Conservation (phyloP, 2,329 filamentous ascomycete species). For the Exserohilum turcica region DNA sequence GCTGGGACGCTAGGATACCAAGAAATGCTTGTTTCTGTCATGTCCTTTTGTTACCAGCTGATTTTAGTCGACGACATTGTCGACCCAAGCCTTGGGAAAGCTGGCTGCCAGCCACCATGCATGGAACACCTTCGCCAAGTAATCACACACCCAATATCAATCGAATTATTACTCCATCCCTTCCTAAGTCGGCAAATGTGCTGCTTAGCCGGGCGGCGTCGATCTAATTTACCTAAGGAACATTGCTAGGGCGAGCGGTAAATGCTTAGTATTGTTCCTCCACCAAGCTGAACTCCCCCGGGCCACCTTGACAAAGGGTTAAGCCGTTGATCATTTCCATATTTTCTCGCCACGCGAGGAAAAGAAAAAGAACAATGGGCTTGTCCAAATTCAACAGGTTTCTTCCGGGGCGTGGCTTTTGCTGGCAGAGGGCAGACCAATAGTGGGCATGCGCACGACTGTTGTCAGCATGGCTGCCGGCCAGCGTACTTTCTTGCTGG, state of each 20-base stretch:
- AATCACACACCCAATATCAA: background rate
- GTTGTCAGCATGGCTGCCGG: background rate
- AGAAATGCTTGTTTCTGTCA: slow-evolving; percentile 2
- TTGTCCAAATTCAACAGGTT: background rate
- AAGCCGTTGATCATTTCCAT: slow-evolving; percentile 4
- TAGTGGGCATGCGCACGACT: slow-evolving; percentile 3
- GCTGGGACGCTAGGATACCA: background rate
- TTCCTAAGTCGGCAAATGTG: background rate
- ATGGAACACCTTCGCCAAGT: background rate
- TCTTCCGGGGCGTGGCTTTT: background rate
- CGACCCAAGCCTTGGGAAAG: slow-evolving; percentile 3
- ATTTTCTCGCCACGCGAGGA: background rate
- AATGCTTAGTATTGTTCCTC: background rate
- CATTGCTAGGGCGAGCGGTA: background rate
- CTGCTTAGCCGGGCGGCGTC: background rate
- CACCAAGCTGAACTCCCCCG: background rate
- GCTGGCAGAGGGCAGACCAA: background rate
- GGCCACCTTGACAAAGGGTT: slow-evolving; percentile 1
- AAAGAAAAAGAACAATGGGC: background rate
- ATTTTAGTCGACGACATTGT: background rate
- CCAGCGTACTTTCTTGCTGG: background rate
- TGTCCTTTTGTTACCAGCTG: background rate
- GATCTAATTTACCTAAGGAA: no score
- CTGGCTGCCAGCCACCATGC: background rate
- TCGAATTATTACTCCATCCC: background rate